Base-by-base conservation (phyloP, 352 stramenopile genomes). In the Pilasporangium apinafurcum region DNA sequence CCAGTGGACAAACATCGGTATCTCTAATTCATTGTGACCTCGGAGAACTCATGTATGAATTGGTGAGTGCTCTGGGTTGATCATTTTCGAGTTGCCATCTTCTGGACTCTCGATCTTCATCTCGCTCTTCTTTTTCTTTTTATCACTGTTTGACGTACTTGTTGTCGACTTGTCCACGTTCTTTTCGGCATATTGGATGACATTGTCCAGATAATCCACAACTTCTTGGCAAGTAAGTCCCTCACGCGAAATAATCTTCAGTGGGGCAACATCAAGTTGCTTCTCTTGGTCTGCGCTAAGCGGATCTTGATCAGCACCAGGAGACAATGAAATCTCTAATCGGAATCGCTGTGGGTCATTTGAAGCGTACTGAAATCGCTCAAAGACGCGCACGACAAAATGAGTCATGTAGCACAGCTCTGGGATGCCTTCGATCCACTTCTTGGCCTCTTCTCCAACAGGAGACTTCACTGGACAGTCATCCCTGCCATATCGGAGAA, bases 341-440 rank as follows among this genome's bases (percentile, higher is more conserved):
- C 82, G 77, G 60, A 91, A 94, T 8, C 82, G 77, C 46, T 86
- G 67, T 44, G 79, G 77, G 29, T 94, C 73, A 24, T 68, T 61
- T 9, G 66, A 44, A 2, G 71, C 56, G 46, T 70, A 85, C 50
- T 86, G 71, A 36, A 86, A 79, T 24, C 77, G 86, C 77, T 99
- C 97, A 54, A 99, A 99, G 22, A 99, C 77, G 24, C 97, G 90
- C 28, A 99, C 92, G 1, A 99, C 92, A 51, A 99, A 97, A 54
- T 99, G 97, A 16, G 96, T 99, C 51, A 99, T 91, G 70, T 99
- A 99, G 68, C 96, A 98, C 8, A 99, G 71, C 62, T 99, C 96
- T 3, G 87, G 91, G 35, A 98, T 88, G 35, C 96, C 80, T 36
- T 92, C 82, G 42, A 94, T 65, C 79, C 78, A 89, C 58, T 92